These are phyloP conservation scores for Iberis amara DNA, from an alignment of 441 rosid species.

Conservation along the genomic window DNA sequence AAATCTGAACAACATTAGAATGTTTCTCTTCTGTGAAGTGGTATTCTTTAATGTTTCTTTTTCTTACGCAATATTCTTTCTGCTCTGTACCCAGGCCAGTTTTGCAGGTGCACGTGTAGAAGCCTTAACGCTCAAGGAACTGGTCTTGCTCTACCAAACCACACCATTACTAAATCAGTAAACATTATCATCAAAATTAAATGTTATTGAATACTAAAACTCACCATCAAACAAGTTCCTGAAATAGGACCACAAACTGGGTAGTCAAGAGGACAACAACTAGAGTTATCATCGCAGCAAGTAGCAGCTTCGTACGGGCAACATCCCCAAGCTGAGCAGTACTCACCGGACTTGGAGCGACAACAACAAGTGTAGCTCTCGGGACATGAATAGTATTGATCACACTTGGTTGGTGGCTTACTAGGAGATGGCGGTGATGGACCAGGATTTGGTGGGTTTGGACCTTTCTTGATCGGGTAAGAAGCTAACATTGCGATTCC, in stretches of 20 bases:
- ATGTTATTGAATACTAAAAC: background rate
- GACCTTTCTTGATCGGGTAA: constrained; percentile 69
- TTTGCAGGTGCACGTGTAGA: constrained; percentile 57
- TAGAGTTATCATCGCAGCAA: constrained; percentile 74
- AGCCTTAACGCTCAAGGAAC: constrained; percentile 69
- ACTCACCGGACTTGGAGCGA: constrained; percentile 43
- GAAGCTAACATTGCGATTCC: constrained; percentile 85
- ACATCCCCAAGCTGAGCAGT: constrained; percentile 88
- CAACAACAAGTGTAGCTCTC: constrained; percentile 86
- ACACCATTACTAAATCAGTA: background rate
- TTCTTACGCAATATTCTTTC: constrained; percentile 42
- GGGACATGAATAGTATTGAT: constrained; percentile 56
- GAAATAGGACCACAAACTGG: constrained; percentile 55
- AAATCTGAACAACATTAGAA: too few species aligned
- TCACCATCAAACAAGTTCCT: constrained; percentile 71
- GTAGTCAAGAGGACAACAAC: constrained; percentile 86
- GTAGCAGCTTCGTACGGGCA: constrained; percentile 84
- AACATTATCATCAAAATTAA: background rate
- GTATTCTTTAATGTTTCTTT: constrained; percentile 2
- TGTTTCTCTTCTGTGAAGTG: constrained; percentile 8
- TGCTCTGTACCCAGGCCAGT: constrained; percentile 55
- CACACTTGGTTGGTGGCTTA: constrained; percentile 66
- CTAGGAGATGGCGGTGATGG: constrained; percentile 91
- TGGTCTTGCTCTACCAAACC: constrained; percentile 66
- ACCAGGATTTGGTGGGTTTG: constrained; percentile 87